A percentile compares a stretch with the other conserved stretches of the same genome.
These are phyloP conservation scores for Fusarium paranaense DNA, from an alignment of 2,329 filamentous ascomycete genomes.

Conservation along the genomic window DNA sequence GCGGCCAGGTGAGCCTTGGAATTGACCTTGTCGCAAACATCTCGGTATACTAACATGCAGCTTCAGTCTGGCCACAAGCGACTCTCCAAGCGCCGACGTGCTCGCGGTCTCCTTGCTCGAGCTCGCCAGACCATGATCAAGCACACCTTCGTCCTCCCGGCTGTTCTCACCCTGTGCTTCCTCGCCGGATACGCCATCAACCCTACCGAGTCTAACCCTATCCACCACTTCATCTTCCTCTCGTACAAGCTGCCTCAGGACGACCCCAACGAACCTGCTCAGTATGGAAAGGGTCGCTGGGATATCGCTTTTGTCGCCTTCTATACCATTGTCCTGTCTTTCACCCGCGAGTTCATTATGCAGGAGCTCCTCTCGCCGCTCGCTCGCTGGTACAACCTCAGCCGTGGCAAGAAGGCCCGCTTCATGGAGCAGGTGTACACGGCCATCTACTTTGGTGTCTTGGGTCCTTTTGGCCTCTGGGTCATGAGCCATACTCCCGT, in stretches of 20 bases:
- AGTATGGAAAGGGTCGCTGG: slow-evolving; percentile 90
- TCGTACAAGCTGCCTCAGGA: slow-evolving; percentile 78
- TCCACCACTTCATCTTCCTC: slow-evolving; percentile 87
- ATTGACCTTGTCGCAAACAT: neutral
- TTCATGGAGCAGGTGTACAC: slow-evolving; percentile 99
- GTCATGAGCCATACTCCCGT: slow-evolving; percentile 93
- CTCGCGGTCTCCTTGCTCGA: slow-evolving; percentile 59
- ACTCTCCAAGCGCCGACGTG: slow-evolving; percentile 66
- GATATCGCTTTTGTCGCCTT: slow-evolving; percentile 90
- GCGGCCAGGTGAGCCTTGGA: slow-evolving; percentile 27
- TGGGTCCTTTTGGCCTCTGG: slow-evolving; percentile 86
- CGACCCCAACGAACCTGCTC: slow-evolving; percentile 60
- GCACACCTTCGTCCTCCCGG: slow-evolving; percentile 74
- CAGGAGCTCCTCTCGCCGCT: slow-evolving; percentile 85
- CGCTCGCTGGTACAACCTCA: slow-evolving; percentile 77
- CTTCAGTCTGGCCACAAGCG: slow-evolving; percentile 52
- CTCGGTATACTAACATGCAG: slow-evolving; percentile 18
- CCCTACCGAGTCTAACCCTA: slow-evolving; percentile 81
- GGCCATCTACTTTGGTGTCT: slow-evolving; percentile 86
- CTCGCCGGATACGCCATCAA: slow-evolving; percentile 78
- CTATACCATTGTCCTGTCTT: slow-evolving; percentile 89
- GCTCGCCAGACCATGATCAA: slow-evolving; percentile 68
- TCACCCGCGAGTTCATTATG: slow-evolving; percentile 97
- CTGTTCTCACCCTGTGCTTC: slow-evolving; percentile 74
- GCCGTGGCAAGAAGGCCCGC: slow-evolving; percentile 82